Conservation (phyloP, 345 rosid genomes). For the Barbarea vulgaris region DNA sequence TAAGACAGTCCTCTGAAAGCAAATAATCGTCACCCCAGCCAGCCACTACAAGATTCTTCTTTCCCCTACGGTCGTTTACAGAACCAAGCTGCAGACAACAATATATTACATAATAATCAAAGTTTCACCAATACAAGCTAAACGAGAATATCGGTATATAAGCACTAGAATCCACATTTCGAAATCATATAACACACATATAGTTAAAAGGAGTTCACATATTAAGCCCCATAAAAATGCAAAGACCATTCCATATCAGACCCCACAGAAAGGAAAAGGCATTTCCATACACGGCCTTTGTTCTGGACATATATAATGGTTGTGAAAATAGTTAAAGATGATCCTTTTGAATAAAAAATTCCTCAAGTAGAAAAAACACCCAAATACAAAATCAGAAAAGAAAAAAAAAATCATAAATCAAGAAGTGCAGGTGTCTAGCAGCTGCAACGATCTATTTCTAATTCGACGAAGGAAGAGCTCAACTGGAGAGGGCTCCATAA, state of each 20-base stretch:
- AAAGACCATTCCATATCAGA: not conserved
- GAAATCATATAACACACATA: not conserved
- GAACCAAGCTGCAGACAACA: conserved; percentile 59
- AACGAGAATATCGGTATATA: not conserved
- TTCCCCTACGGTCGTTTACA: conserved; percentile 75
- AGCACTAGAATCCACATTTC: conserved; percentile 4
- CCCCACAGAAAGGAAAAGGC: not conserved
- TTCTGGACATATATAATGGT: not conserved
- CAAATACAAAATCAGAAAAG: no score
- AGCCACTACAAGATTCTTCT: conserved; percentile 91
- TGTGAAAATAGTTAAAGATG: not conserved
- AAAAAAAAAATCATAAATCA: not conserved
- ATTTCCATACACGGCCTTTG: not conserved
- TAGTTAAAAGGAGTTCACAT: not conserved
- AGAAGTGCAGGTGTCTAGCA: not conserved
- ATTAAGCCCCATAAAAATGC: not conserved
- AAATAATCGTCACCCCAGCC: conserved; percentile 88
- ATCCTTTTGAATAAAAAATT: conserved; percentile 8
- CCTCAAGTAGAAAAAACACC: not conserved
- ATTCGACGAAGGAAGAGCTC: not conserved
- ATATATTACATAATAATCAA: conserved; percentile 2
- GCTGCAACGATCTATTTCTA: not conserved
- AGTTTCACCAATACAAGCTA: conserved; percentile 13
- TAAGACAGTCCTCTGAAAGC: conserved; percentile 69
- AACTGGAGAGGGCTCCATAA: not conserved